Evolutionary conservation across 164 flowering plant genomes (phyloP).

Genomic region (Akebia trifoliata): DNA sequence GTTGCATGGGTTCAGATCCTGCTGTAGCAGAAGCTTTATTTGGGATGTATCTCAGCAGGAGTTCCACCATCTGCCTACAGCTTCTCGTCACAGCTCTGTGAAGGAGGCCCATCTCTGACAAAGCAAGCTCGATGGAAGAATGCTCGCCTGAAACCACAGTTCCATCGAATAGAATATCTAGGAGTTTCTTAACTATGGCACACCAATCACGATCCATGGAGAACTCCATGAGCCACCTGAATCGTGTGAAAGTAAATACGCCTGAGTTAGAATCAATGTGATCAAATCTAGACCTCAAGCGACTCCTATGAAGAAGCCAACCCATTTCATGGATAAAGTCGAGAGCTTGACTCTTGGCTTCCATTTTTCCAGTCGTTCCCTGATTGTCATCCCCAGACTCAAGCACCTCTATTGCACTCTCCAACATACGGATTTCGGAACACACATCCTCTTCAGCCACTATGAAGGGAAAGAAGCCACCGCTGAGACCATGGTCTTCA

Average conservation of each 20-base stretch:
- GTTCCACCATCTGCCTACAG: slow-evolving; percentile 59
- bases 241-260: slow-evolving; percentile 46
- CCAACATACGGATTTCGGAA: slow-evolving; percentile 66
- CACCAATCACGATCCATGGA: slow-evolving; percentile 84
- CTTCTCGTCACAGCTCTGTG: slow-evolving; percentile 71
- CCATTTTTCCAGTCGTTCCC: slow-evolving; percentile 11
- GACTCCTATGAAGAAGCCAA: slow-evolving; percentile 74
- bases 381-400: slow-evolving; percentile 23
- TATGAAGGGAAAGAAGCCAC: slow-evolving; percentile 79
- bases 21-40: slow-evolving; percentile 16
- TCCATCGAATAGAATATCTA: slow-evolving; percentile 50
- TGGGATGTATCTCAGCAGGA: slow-evolving; percentile 48
- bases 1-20: slow-evolving; percentile 20
- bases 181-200: slow-evolving; percentile 74
- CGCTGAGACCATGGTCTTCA: slow-evolving; percentile 65
- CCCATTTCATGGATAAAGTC: slow-evolving; percentile 81
- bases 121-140: slow-evolving; percentile 36
- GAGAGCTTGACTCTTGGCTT: slow-evolving; percentile 44
- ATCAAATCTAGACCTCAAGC: slow-evolving; percentile 33
- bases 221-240: slow-evolving; percentile 69
- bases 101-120: slow-evolving; percentile 57
- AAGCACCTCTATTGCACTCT: slow-evolving; percentile 40
- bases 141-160: slow-evolving; percentile 36
- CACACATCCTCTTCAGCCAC: slow-evolving; percentile 75
- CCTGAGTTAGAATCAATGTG: slow-evolving; percentile 23